phyloP scores from a whole-genome alignment of 345 rosid species.

The Gossypium rotundifolium region DNA sequence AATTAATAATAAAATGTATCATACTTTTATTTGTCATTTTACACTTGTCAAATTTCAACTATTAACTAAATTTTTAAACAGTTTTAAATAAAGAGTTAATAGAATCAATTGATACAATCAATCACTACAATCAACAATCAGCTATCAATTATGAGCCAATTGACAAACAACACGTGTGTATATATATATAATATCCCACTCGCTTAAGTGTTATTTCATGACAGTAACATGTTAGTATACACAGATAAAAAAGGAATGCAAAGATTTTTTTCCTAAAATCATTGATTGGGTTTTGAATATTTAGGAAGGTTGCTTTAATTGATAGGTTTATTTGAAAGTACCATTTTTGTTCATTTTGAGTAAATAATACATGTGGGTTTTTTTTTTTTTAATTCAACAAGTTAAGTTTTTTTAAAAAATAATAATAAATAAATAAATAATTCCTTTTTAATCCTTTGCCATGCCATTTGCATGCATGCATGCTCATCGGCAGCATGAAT shows the following conservation, averaged over 20 bases:
- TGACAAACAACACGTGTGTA: fast-evolving
- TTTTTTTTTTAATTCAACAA: too few species aligned
- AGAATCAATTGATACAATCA: too few species aligned
- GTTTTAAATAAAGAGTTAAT: too few species aligned
- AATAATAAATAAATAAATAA: too few species aligned
- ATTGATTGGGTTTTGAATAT: background rate
- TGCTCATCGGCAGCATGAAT: background rate
- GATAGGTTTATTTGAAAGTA: background rate
- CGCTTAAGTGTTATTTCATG: background rate
- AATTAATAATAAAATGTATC: too few species aligned
- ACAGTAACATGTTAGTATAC: background rate
- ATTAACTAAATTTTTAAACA: too few species aligned
- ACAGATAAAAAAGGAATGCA: background rate
- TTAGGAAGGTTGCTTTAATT: background rate
- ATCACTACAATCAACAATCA: too few species aligned
- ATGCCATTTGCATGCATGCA: background rate
- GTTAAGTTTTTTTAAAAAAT: too few species aligned
- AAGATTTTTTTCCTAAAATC: background rate
- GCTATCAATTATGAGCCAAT: fast-evolving
- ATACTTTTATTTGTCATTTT: too few species aligned
- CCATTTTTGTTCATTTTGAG: background rate
- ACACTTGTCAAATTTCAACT: too few species aligned
- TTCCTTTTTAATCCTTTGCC: background rate
- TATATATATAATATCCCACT: too few species aligned
- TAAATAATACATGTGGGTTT: too few species aligned